These are phyloP conservation scores for Solanum stenotomum DNA, from an alignment of 257 asterid genomes.

Conservation along the genomic window DNA sequence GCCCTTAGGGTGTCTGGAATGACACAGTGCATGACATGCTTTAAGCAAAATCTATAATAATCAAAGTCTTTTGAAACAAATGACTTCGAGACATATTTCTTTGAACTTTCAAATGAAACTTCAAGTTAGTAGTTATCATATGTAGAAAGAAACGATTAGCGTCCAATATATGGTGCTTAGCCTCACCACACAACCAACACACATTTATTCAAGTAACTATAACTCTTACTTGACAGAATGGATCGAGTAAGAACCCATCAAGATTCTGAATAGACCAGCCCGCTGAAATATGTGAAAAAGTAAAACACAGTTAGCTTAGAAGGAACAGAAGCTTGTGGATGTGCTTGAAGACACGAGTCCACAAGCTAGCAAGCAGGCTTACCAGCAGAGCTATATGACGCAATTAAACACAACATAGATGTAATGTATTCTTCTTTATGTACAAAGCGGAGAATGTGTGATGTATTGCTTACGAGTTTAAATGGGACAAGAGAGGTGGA, in stretches of 20 bases:
- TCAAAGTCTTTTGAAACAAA: not conserved
- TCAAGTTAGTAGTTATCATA: not conserved
- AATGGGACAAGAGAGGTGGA: not conserved
- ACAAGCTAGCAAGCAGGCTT: not conserved
- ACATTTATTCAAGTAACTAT: not conserved
- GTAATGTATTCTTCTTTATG: not conserved
- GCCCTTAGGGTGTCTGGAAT: not conserved
- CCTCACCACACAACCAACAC: not conserved
- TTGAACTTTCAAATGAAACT: not conserved
- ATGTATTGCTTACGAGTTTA: not conserved
- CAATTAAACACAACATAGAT: not conserved
- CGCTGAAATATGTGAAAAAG: constrained; percentile 17
- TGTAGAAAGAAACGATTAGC: not conserved
- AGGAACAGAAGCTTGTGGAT: not conserved
- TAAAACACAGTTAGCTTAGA: not conserved
- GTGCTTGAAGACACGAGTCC: not conserved
- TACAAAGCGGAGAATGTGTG: not conserved
- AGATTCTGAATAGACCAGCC: constrained; percentile 36
- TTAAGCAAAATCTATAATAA: not conserved
- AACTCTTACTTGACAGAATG: not conserved
- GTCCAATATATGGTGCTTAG: not conserved
- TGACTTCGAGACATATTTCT: not conserved
- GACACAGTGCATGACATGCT: not conserved
- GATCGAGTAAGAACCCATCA: not conserved
- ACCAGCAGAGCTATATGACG: not conserved